Conservation (phyloP, 164 flowering plant species). For the Chloranthus sessilifolius region DNA sequence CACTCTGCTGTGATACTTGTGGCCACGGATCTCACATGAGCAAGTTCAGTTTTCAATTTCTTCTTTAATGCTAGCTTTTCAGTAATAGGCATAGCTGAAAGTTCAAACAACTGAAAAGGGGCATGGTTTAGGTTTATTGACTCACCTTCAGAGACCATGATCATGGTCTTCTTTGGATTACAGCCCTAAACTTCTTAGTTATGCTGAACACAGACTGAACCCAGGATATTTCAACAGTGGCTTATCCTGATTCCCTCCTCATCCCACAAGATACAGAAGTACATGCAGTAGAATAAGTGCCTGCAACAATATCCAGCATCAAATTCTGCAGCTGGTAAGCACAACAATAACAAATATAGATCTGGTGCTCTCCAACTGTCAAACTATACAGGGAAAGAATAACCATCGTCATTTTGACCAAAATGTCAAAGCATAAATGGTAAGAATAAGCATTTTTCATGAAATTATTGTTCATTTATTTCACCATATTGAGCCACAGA, state of each 20-base stretch:
- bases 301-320: not conserved
- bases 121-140: not conserved
- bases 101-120: slow-evolving; percentile 5
- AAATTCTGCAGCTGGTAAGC: not conserved
- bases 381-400: too few relatives aligned
- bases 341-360: too few relatives aligned
- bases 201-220: too few relatives aligned
- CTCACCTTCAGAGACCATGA: slow-evolving; percentile 3
- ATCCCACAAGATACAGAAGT: not conserved
- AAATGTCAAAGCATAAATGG: too few relatives aligned
- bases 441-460: too few relatives aligned
- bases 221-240: too few relatives aligned
- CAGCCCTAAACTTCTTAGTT: too few relatives aligned
- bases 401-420: too few relatives aligned
- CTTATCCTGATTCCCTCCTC: too few relatives aligned
- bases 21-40: not conserved
- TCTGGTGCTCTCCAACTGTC: too few relatives aligned
- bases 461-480: too few relatives aligned
- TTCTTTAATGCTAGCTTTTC: slow-evolving; percentile 10
- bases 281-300: not conserved
- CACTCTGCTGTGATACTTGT: slow-evolving; percentile 8
- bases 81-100: slow-evolving; percentile 4
- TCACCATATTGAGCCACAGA: too few relatives aligned
- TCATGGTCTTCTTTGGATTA: not conserved
- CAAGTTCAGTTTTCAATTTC: slow-evolving; percentile 7